Evolutionary conservation across 2,329 filamentous ascomycete genomes (phyloP), one percentile per base, ranked within the genome.

Genomic region (Tolypocladium tundrense): DNA sequence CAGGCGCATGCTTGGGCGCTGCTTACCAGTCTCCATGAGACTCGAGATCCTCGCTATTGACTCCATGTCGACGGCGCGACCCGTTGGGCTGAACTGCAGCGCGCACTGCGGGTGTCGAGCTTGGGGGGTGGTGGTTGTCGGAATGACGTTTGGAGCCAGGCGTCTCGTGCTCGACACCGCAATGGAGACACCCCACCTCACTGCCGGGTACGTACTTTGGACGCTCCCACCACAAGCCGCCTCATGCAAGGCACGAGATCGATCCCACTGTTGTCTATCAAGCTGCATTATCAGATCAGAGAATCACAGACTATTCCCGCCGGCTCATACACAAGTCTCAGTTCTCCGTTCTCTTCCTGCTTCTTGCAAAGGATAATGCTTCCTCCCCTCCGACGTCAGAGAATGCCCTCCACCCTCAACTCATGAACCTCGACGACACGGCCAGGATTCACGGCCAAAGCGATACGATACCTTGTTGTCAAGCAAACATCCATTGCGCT

Each of bases 21-120:
- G 66, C 82, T 68, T 81, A 96, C 93, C 91, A 75, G 89, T 94
- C 79, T 97, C 94, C 73, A 99, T 87, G 76, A 97, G 84, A 72
- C 86, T 90, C 66, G 92, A 96, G 74, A 99, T 95, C 69, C 90
- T 85, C 63, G 93, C 91, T 70, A 97, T 91, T 27, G 93, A 96
- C 83, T 99, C 94, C 94, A 99, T 99, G 58, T 60, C 67, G 63
- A 35, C 27, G 33, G 50, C 24, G 50, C 24, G 51, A 51, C 11
- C 24, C n/a, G 37, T 16, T 16, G 31, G 39, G 53, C 43, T 56
- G 41, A 55, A 27, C 24, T 27, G 24, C 24, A 27, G 24, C 24
- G 24, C 24, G 24, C 24, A 27, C 24, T 27, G 24, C 24, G 24
- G 24, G 24, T 27, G 24, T 27, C 24, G 45, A 33, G 48, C 27